phyloP scores from a whole-genome alignment of 2,329 filamentous ascomycete species.

The Apiospora phragmitis region DNA sequence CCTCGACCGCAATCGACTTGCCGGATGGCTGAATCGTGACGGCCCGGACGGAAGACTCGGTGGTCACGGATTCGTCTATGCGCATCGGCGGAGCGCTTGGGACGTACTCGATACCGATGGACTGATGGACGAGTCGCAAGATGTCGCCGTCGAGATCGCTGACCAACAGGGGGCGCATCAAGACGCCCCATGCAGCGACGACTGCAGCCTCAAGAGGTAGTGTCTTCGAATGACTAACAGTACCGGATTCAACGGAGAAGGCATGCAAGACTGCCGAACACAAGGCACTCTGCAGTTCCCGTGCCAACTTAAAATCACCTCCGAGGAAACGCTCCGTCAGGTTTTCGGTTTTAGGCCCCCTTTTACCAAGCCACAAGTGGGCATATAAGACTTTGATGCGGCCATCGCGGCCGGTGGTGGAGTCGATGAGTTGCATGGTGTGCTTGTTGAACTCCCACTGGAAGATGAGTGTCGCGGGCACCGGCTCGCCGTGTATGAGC shows the following conservation, averaged over 20 bases:
- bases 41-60: constrained; percentile 92
- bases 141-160: constrained; percentile 93
- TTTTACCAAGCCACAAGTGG: constrained; percentile 92
- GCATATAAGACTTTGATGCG: constrained; percentile 92
- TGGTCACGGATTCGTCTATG: constrained; percentile 90
- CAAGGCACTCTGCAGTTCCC: constrained; percentile 82
- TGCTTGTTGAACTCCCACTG: constrained; percentile 91
- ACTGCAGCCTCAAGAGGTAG: constrained; percentile 98
- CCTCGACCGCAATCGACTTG: constrained; percentile 99
- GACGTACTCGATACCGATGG: constrained; percentile 97
- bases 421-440: constrained; percentile 82
- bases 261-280: not conserved
- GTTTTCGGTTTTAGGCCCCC: not conserved
- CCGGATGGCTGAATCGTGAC: constrained; percentile 97
- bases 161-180: constrained; percentile 98
- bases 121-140: constrained; percentile 92
- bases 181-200: constrained; percentile 95
- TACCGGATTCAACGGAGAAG: constrained; percentile 76
- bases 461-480: constrained; percentile 73
- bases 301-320: constrained; percentile 57
- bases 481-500: not conserved
- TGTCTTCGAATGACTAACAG: constrained; percentile 87
- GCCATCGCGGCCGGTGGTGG: constrained; percentile 68
- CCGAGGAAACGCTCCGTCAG: not conserved
- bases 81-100: constrained; percentile 91